Evolutionary conservation across 169 alveolate genomes (phyloP).

Genomic region (Theileria sp.): DNA sequence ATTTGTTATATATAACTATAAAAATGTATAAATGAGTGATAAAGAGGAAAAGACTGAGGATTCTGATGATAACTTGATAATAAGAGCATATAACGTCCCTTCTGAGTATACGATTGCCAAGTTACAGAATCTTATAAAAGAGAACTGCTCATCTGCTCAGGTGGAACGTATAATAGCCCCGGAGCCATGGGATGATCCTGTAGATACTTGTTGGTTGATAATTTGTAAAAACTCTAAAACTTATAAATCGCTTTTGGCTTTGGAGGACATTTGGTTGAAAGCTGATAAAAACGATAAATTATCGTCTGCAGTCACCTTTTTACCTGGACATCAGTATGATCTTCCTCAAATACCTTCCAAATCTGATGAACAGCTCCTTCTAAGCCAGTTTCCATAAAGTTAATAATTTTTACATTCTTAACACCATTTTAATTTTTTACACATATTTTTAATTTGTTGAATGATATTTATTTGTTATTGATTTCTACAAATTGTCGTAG

Average conservation of each 20-base stretch:
- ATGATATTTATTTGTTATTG: no score
- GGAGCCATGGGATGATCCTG: slow-evolving; percentile 48
- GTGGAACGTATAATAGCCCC: slow-evolving; percentile 24
- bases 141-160: neutral
- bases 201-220: slow-evolving; percentile 29
- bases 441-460: no score
- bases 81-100: slow-evolving; percentile 58
- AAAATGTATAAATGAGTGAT: neutral
- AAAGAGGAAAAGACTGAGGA: neutral
- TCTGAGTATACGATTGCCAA: slow-evolving; percentile 21
- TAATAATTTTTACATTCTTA: neutral
- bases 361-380: slow-evolving; percentile 39
- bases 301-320: slow-evolving; percentile 39
- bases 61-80: neutral
- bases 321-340: slow-evolving; percentile 47
- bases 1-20: no score
- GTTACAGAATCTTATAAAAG: slow-evolving; percentile 20
- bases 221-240: slow-evolving; percentile 11
- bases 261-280: slow-evolving; percentile 38
- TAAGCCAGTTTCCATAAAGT: slow-evolving; percentile 12
- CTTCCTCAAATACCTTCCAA: slow-evolving; percentile 51
- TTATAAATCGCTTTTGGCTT: slow-evolving; percentile 18
- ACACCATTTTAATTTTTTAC: neutral
- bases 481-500: neutral
- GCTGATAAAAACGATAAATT: slow-evolving; percentile 2